Conservation (phyloP, 805 yeast genomes). For the Barnettozyma populi region DNA sequence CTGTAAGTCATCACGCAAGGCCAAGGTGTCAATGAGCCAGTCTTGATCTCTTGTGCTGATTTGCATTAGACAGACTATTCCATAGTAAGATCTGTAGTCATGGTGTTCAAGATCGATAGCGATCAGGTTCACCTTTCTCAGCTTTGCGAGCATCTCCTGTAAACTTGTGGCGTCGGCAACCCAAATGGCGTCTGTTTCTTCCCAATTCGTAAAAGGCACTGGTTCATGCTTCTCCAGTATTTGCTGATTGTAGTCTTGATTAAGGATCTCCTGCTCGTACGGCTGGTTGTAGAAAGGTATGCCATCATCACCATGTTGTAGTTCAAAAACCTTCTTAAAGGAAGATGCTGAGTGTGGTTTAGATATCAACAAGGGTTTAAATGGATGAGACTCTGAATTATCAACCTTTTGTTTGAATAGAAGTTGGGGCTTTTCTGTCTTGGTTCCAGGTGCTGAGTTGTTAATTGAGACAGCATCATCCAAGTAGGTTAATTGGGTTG, state of each 20-base stretch:
- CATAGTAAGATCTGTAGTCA: constrained; percentile 84
- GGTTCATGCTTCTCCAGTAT: constrained; percentile 45
- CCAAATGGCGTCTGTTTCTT: constrained; percentile 58
- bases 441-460: constrained; percentile 20
- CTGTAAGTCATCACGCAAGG: constrained; percentile 65
- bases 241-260: constrained; percentile 60
- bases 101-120: constrained; percentile 98
- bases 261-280: constrained; percentile 66
- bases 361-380: constrained; percentile 60
- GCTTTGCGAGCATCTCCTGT: constrained; percentile 45
- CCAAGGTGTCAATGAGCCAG: constrained; percentile 81
- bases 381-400: constrained; percentile 66
- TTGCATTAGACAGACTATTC: constrained; percentile 91
- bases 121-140: constrained; percentile 51
- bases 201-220: constrained; percentile 57
- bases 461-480: constrained; percentile 36
- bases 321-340: constrained; percentile 43
- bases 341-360: constrained; percentile 70
- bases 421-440: constrained; percentile 63
- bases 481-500: constrained; percentile 36
- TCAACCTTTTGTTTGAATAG: constrained; percentile 55
- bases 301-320: constrained; percentile 34
- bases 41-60: constrained; percentile 77
- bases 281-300: constrained; percentile 75
- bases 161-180: constrained; percentile 57